phyloP scores from a whole-genome alignment of 495 filamentous ascomycete genomes.

The Annulohypoxylon maeteangense region DNA sequence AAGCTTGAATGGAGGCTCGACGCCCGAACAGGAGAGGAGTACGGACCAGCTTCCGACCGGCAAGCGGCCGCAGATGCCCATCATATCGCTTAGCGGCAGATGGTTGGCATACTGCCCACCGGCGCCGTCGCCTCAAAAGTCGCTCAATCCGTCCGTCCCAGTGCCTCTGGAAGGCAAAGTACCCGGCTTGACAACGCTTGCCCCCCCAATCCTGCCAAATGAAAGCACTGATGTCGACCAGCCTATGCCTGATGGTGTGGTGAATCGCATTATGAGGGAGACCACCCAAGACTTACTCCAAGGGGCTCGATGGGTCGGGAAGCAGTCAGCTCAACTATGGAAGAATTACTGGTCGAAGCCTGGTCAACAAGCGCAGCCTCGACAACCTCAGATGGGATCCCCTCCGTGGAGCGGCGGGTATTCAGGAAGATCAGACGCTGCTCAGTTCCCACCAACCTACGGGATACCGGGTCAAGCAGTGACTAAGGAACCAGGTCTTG shows the following conservation, averaged over 20 bases:
- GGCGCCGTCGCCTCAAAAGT: slow-evolving; percentile 71
- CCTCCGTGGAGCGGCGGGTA: slow-evolving; percentile 54
- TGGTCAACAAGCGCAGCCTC: slow-evolving; percentile 50
- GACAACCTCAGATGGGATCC: slow-evolving; percentile 54
- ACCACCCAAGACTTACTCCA: slow-evolving; percentile 92
- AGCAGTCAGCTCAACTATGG: slow-evolving; percentile 86
- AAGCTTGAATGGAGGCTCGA: slow-evolving; percentile 68
- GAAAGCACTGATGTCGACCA: slow-evolving; percentile 79
- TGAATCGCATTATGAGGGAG: slow-evolving; percentile 87
- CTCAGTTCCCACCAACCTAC: slow-evolving; percentile 83
- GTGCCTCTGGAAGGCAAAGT: slow-evolving; percentile 63
- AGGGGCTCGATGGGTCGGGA: slow-evolving; percentile 86
- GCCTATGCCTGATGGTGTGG: slow-evolving; percentile 79
- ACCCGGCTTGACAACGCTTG: slow-evolving; percentile 74
- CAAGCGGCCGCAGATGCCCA: slow-evolving; percentile 64
- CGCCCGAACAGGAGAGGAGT: slow-evolving; percentile 58
- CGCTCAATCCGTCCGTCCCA: slow-evolving; percentile 69
- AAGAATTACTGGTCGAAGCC: slow-evolving; percentile 86
- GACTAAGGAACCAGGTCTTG: slow-evolving; percentile 75
- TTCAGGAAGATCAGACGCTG: slow-evolving; percentile 48
- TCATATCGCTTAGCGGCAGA: slow-evolving; percentile 78
- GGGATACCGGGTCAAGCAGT: slow-evolving; percentile 60
- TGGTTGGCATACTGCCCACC: slow-evolving; percentile 91
- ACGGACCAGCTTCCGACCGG: slow-evolving; percentile 50
- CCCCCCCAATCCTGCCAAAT: slow-evolving; percentile 78